phyloP scores from a whole-genome alignment of 1,139 yeast species.

The Hyphopichia wangnamkhiaoensis region DNA sequence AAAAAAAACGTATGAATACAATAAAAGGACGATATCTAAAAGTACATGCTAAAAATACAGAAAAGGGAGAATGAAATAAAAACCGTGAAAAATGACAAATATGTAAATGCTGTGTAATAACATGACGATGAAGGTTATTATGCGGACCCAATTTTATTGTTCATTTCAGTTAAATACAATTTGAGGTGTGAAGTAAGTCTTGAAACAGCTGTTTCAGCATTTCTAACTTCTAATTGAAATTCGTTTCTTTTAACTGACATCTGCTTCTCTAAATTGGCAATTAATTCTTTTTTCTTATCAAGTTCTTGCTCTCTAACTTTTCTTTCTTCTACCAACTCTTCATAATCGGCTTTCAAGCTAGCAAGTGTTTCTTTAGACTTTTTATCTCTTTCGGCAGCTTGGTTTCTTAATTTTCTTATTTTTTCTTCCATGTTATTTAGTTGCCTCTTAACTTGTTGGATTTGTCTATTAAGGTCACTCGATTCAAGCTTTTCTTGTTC shows the following conservation, averaged over 20 bases:
- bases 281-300: conserved; percentile 47
- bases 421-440: conserved; percentile 56
- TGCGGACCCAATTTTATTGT: conserved; percentile 10
- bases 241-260: conserved; percentile 44
- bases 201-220: conserved; percentile 54
- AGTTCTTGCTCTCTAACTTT: conserved; percentile 54
- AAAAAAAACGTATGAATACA: too few relatives aligned
- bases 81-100: neutral
- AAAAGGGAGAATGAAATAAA: neutral
- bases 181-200: conserved; percentile 55
- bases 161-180: conserved; percentile 19
- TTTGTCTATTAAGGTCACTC: conserved; percentile 51
- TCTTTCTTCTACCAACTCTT: conserved; percentile 51
- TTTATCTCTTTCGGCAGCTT: conserved; percentile 47
- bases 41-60: conserved; percentile 5
- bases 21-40: too few relatives aligned
- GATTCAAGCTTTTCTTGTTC: conserved; percentile 48
- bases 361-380: conserved; percentile 48
- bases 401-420: conserved; percentile 48
- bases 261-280: conserved; percentile 48
- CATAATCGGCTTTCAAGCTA: conserved; percentile 47
- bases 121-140: too few relatives aligned
- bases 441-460: conserved; percentile 53
- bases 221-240: conserved; percentile 56
- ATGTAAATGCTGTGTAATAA: too few relatives aligned